Conservation (phyloP, 1,284 basidiomycete species). For the Leccinum subrobustum region DNA sequence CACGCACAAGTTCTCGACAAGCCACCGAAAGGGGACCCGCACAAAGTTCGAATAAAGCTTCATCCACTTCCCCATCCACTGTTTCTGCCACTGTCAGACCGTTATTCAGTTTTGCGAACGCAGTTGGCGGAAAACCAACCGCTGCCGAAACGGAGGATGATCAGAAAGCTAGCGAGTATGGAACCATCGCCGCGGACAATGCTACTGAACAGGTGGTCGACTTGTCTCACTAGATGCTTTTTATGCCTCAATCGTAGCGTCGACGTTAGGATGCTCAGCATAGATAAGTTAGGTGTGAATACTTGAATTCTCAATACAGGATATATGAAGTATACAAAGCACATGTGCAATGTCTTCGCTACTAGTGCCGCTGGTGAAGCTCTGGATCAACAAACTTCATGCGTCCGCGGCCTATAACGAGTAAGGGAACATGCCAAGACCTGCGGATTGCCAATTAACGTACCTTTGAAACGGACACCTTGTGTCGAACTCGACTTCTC, state of each 20-base stretch:
- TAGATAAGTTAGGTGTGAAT: neutral
- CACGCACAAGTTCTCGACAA: constrained; percentile 66
- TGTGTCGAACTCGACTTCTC: constrained; percentile 37
- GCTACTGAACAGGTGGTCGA: constrained; percentile 42
- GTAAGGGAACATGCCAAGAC: neutral
- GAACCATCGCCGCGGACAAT: constrained; percentile 4
- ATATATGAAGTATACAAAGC: neutral
- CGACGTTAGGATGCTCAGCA: constrained; percentile 3
- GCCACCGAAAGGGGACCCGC: constrained; percentile 51
- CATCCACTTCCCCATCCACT: constrained; percentile 32
- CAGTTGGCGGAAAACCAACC: constrained; percentile 45
- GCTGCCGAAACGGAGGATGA: constrained; percentile 27
- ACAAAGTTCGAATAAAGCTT: constrained; percentile 36
- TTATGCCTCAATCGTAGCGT: constrained; percentile 17
- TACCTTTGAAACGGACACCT: constrained; percentile 65
- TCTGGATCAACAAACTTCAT: constrained; percentile 72
- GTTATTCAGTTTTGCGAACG: constrained; percentile 69
- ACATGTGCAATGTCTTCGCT: constrained; percentile 2
- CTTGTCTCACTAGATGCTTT: constrained; percentile 31
- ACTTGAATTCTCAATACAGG: neutral
- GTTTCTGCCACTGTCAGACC: constrained; percentile 51
- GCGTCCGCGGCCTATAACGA: constrained; percentile 50
- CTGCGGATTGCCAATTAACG: neutral
- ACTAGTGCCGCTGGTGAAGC: constrained; percentile 30
- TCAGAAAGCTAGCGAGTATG: constrained; percentile 24